Percentiles rank a stretch among this genome's conserved stretches.
Evolutionary conservation across 1,284 basidiomycete genomes (phyloP).

Genomic region (Ustilago crameri): DNA sequence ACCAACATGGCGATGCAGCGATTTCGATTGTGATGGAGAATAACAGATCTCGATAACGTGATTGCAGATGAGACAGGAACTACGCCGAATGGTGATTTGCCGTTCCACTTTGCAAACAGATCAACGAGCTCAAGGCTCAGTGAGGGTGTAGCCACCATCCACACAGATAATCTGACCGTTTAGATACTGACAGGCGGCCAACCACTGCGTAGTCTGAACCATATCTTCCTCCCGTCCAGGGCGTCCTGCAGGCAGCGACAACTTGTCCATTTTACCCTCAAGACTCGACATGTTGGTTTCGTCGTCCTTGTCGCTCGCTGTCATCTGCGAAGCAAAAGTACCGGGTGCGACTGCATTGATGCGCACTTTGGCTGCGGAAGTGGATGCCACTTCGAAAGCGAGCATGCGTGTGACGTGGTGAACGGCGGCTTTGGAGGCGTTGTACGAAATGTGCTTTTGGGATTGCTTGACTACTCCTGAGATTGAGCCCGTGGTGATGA

Average conservation of each 20-base stretch:
- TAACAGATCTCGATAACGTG: too few species aligned
- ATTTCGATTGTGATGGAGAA: too few species aligned
- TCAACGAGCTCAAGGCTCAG: conserved; percentile 32
- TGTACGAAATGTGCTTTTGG: conserved; percentile 56
- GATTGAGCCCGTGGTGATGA: conserved; percentile 48
- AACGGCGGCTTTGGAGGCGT: conserved; percentile 52
- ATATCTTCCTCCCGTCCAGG: conserved; percentile 60
- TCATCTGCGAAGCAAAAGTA: conserved; percentile 57
- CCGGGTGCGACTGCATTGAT: conserved; percentile 61
- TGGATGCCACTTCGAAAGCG: conserved; percentile 41
- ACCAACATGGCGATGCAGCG: too few species aligned
- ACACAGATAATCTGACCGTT: conserved; percentile 47
- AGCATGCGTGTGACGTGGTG: conserved; percentile 52
- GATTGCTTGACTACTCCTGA: conserved; percentile 49
- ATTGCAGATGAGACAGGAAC: too few species aligned
- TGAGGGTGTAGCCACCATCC: conserved; percentile 57
- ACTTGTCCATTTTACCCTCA: conserved; percentile 41
- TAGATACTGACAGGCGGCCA: conserved; percentile 49
- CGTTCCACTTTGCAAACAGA: too few species aligned
- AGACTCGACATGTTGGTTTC: conserved; percentile 47
- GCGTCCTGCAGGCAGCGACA: conserved; percentile 49
- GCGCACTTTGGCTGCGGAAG: conserved; percentile 47
- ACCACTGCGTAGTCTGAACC: conserved; percentile 47
- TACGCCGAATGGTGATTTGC: too few species aligned
- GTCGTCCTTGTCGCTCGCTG: conserved; percentile 36